Conservation (phyloP, 176 grass and related monocot genomes). For the Raddia guianensis region DNA sequence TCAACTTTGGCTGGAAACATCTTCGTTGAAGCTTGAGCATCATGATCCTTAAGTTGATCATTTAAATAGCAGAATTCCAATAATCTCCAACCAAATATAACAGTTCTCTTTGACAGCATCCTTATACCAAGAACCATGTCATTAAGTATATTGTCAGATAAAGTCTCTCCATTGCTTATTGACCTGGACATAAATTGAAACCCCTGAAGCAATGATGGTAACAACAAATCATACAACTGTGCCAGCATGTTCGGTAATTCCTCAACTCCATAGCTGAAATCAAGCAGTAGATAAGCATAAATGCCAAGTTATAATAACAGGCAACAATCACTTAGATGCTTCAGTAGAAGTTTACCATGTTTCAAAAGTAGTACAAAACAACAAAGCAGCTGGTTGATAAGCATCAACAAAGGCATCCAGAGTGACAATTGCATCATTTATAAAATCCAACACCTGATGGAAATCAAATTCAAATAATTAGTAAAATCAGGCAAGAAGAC, state of each 20-base stretch:
- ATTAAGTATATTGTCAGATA: slow-evolving; percentile 38
- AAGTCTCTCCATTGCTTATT: slow-evolving; percentile 25
- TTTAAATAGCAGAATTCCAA: slow-evolving; percentile 88
- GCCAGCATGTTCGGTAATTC: slow-evolving; percentile 73
- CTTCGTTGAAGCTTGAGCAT: slow-evolving; percentile 55
- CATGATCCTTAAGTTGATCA: slow-evolving; percentile 56
- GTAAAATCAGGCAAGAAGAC: slow-evolving; percentile 13
- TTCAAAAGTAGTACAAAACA: slow-evolving; percentile 82
- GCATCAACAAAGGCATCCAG: slow-evolving; percentile 88
- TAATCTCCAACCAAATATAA: slow-evolving; percentile 89
- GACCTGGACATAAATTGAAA: slow-evolving; percentile 63
- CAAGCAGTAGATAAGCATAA: slow-evolving; percentile 34
- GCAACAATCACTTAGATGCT: slow-evolving; percentile 28
- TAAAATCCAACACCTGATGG: slow-evolving; percentile 87
- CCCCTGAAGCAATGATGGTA: slow-evolving; percentile 73
- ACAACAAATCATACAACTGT: slow-evolving; percentile 77
- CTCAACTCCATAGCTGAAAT: slow-evolving; percentile 71
- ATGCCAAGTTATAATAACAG: slow-evolving; percentile 13
- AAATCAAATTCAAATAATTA: slow-evolving; percentile 42
- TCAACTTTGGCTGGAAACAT: slow-evolving; percentile 94
- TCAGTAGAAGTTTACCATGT: slow-evolving; percentile 57
- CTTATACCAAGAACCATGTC: slow-evolving; percentile 71
- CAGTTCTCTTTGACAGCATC: slow-evolving; percentile 81
- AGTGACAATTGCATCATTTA: slow-evolving; percentile 91
- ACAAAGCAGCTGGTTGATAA: slow-evolving; percentile 80